Conservation (phyloP, 2,329 filamentous ascomycete genomes). For the Colletotrichum incanum region DNA sequence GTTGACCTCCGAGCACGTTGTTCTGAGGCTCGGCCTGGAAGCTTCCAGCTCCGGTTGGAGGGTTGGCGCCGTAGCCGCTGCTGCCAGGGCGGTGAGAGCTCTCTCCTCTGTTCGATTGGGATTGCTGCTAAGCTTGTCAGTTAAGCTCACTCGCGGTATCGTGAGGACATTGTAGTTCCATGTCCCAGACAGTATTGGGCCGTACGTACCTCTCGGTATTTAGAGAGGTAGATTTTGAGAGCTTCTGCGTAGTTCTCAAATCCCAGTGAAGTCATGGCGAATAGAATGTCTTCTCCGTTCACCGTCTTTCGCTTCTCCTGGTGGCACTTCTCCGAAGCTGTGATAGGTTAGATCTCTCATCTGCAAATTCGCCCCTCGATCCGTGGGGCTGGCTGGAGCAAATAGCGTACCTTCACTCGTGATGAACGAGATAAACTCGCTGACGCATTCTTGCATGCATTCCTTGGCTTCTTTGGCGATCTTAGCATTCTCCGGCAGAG, state of each 20-base stretch:
- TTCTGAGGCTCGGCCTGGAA: constrained; percentile 59
- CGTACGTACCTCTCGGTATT: constrained; percentile 92
- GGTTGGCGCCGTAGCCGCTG: constrained; percentile 65
- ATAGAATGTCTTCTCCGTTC: constrained; percentile 98
- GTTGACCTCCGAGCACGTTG: constrained; percentile 56
- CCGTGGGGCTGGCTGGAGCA: neutral
- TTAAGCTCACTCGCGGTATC: neutral
- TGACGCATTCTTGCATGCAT: constrained; percentile 99
- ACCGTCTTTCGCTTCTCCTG: constrained; percentile 99
- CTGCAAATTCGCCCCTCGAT: constrained; percentile 36
- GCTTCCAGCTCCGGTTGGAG: constrained; percentile 61
- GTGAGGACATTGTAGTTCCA: neutral
- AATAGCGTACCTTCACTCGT: constrained; percentile 90
- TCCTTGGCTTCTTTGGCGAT: constrained; percentile 99
- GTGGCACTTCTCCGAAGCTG: constrained; percentile 98
- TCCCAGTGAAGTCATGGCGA: constrained; percentile 98
- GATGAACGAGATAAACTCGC: constrained; percentile 99
- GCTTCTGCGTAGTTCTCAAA: constrained; percentile 99
- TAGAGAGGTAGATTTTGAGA: constrained; percentile 96
- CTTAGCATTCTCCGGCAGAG: constrained; percentile 97
- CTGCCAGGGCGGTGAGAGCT: constrained; percentile 65
- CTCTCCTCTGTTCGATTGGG: constrained; percentile 78
- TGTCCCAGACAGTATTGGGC: constrained; percentile 7
- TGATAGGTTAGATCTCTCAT: constrained; percentile 49
- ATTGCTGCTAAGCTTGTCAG: constrained; percentile 42